Percentiles rank a stretch among this genome's conserved stretches.
These are phyloP conservation scores for Euphorbia peplus DNA, from an alignment of 345 rosid species.

Conservation along the genomic window DNA sequence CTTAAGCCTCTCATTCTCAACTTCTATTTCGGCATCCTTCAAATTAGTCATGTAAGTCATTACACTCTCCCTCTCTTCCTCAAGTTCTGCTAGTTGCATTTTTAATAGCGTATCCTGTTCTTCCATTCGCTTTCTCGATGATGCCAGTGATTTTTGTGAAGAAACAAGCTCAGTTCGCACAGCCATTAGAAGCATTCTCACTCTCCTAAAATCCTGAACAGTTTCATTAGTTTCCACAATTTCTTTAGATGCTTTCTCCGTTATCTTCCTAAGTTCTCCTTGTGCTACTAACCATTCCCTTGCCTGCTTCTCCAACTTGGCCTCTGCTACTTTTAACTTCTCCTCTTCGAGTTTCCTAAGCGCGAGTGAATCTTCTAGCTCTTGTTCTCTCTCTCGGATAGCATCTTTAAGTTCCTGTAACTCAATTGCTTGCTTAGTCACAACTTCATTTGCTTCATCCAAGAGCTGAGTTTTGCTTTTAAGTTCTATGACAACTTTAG, in stretches of 20 bases:
- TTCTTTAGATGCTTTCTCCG: slow-evolving; percentile 39
- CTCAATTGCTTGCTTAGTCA: slow-evolving; percentile 60
- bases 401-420: slow-evolving; percentile 48
- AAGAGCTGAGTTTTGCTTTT: slow-evolving; percentile 52
- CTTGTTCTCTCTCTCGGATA: slow-evolving; percentile 58
- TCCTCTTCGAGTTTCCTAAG: slow-evolving; percentile 53
- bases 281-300: slow-evolving; percentile 65
- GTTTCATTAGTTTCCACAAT: slow-evolving; percentile 50
- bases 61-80: slow-evolving; percentile 60
- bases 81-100: slow-evolving; percentile 50
- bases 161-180: slow-evolving; percentile 70
- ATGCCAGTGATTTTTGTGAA: slow-evolving; percentile 64
- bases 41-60: slow-evolving; percentile 55
- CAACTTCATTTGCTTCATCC: slow-evolving; percentile 56
- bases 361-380: slow-evolving; percentile 43
- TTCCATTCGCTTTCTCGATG: slow-evolving; percentile 58
- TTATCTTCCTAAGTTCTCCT: slow-evolving; percentile 56
- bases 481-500: slow-evolving; percentile 42
- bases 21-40: slow-evolving; percentile 64
- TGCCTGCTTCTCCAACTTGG: slow-evolving; percentile 62
- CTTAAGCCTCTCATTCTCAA: slow-evolving; percentile 65
- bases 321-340: slow-evolving; percentile 55
- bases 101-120: slow-evolving; percentile 52
- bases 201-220: slow-evolving; percentile 57
- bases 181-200: slow-evolving; percentile 62